Evolutionary conservation across 2,329 filamentous ascomycete genomes (phyloP).

Genomic region (Ceratocystis cacaofunesta): DNA sequence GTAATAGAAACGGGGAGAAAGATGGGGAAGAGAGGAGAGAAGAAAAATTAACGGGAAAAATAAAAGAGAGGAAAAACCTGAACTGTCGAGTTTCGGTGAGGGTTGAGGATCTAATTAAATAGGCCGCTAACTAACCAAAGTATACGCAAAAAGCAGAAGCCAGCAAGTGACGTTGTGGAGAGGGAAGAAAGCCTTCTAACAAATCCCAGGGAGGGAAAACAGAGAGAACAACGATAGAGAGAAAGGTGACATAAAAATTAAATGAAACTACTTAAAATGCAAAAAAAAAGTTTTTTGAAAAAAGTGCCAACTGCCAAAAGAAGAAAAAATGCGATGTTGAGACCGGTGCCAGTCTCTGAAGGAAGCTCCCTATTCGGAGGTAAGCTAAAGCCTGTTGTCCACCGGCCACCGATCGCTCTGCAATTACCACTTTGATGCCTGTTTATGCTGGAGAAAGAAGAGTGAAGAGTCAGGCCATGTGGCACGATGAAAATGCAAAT

Average conservation of each 20-base stretch:
- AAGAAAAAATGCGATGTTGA: background rate
- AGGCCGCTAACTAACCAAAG: slow-evolving; percentile 1
- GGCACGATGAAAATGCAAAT: no score
- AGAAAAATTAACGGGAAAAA: background rate
- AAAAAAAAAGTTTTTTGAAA: background rate
- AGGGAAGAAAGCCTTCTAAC: background rate
- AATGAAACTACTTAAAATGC: background rate
- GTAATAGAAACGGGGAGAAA: slow-evolving; percentile 10
- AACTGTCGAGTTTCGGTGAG: background rate
- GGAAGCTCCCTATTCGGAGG: background rate
- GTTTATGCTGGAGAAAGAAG: no score
- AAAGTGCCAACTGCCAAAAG: background rate
- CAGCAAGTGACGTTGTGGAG: slow-evolving; percentile 8
- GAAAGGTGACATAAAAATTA: background rate
- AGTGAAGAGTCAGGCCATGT: no score
- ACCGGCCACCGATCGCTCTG: no score
- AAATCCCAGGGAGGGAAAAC: background rate
- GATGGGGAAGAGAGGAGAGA: slow-evolving; percentile 5
- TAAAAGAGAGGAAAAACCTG: slow-evolving; percentile 16
- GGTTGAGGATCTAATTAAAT: slow-evolving; percentile 11
- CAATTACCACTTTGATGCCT: no score
- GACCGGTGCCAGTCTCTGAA: background rate
- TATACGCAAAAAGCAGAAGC: background rate
- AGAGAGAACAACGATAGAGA: background rate
- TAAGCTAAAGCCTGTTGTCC: background rate